These are phyloP conservation scores for Candida nitratophila DNA, from an alignment of 805 yeast genomes.

Conservation along the genomic window DNA sequence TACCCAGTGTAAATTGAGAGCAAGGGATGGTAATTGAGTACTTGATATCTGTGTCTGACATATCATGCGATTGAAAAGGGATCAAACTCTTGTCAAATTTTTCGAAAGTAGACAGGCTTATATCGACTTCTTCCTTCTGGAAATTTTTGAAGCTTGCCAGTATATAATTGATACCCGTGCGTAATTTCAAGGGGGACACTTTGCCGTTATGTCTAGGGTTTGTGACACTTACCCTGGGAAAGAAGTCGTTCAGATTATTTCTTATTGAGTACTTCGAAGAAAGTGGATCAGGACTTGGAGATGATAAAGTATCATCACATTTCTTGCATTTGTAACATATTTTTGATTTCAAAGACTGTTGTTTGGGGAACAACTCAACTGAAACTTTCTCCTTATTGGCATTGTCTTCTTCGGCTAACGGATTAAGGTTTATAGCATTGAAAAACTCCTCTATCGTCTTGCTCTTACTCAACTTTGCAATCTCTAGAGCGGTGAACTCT, in stretches of 20 bases:
- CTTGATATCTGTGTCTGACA: neutral
- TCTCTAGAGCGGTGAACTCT: slow-evolving; percentile 13
- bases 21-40: neutral
- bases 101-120: slow-evolving; percentile 10
- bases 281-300: slow-evolving; percentile 13
- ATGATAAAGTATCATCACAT: slow-evolving; percentile 12
- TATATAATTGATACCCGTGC: neutral
- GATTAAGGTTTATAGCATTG: neutral
- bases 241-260: slow-evolving; percentile 10
- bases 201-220: neutral
- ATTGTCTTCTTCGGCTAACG: neutral
- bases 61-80: neutral
- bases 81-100: neutral
- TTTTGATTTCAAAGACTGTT: slow-evolving; percentile 11
- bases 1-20: neutral
- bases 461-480: slow-evolving; percentile 12
- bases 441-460: slow-evolving; percentile 3
- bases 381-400: neutral
- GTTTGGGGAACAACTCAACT: slow-evolving; percentile 9
- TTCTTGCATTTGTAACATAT: slow-evolving; percentile 13
- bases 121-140: slow-evolving; percentile 1
- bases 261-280: slow-evolving; percentile 11
- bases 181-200: neutral
- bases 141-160: slow-evolving; percentile 12
- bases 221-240: slow-evolving; percentile 16